phyloP scores from a whole-genome alignment of 208 protist genomes.

The Leishmania turanica region DNA sequence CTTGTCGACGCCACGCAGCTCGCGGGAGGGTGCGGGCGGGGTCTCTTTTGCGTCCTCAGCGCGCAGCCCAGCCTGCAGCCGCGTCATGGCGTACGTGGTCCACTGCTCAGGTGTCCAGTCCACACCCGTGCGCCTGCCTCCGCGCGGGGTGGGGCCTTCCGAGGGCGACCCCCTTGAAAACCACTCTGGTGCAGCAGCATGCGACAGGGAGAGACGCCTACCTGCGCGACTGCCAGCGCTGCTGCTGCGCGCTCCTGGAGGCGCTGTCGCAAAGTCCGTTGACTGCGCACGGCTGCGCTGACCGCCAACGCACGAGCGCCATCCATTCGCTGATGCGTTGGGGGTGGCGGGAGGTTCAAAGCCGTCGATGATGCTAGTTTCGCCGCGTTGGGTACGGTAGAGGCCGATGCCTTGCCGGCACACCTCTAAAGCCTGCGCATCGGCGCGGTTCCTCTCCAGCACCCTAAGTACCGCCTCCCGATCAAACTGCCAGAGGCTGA shows the following conservation, averaged over 20 bases:
- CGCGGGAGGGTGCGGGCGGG: constrained; percentile 17
- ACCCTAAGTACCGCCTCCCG: constrained; percentile 43
- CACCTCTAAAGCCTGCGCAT: constrained; percentile 75
- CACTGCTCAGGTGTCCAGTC: constrained; percentile 23
- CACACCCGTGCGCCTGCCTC: not conserved
- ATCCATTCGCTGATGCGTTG: not conserved
- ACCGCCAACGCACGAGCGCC: not conserved
- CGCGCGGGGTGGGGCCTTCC: not conserved
- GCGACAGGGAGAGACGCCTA: not conserved
- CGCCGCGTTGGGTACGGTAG: constrained; percentile 66
- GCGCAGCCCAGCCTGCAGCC: constrained; percentile 26
- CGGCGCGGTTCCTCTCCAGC: constrained; percentile 47
- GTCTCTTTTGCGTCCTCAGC: constrained; percentile 1
- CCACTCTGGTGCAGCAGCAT: not conserved
- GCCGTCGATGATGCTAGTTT: constrained; percentile 56
- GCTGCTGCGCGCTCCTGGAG: not conserved
- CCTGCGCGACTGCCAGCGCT: not conserved
- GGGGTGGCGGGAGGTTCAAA: constrained; percentile 22
- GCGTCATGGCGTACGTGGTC: constrained; percentile 27
- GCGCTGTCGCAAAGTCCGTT: constrained; percentile 1
- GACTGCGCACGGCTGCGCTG: constrained; percentile 26
- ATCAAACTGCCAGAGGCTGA: constrained; percentile 75
- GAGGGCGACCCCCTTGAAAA: not conserved
- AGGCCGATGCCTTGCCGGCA: constrained; percentile 80
- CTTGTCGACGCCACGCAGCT: constrained; percentile 64